Conservation (phyloP, 2,329 filamentous ascomycete species). For the Gaeumannomyces sp. region DNA sequence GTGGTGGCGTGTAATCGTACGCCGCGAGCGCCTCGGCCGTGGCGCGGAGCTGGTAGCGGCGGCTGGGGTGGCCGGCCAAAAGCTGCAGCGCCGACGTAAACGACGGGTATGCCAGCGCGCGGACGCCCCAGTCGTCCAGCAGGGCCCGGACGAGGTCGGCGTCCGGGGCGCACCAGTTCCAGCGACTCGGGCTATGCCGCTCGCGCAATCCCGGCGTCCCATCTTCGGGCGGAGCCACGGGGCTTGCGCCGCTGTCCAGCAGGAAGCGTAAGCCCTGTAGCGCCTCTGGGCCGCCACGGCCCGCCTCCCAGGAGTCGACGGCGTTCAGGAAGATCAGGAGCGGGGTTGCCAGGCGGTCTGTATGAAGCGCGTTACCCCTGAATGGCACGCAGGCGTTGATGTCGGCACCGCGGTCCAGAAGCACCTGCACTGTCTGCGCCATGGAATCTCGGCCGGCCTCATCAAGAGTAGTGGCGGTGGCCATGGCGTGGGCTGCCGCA, state of each 20-base stretch:
- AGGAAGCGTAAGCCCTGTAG: background rate
- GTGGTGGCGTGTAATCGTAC: background rate
- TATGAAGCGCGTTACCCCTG: background rate
- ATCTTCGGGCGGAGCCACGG: background rate
- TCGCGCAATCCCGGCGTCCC: background rate
- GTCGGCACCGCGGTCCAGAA: background rate
- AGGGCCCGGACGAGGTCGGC: background rate
- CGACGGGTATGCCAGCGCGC: background rate
- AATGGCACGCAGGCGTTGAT: background rate
- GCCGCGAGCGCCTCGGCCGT: background rate
- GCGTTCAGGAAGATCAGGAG: background rate
- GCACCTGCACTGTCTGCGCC: background rate
- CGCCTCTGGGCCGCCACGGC: background rate
- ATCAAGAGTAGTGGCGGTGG: background rate
- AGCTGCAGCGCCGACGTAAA: background rate
- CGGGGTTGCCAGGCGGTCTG: background rate
- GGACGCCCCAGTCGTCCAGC: background rate
- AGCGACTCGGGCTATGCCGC: background rate
- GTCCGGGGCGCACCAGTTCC: background rate
- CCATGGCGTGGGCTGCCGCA: background rate
- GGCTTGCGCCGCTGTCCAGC: background rate
- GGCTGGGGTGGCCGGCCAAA: background rate
- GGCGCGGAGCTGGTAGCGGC: background rate
- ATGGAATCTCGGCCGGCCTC: background rate
- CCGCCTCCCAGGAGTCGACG: background rate